Percentiles rank a stretch among this genome's conserved stretches.
These are phyloP conservation scores for Astrothelium macrocarpum DNA, from an alignment of 495 filamentous ascomycete species.

Conservation along the genomic window DNA sequence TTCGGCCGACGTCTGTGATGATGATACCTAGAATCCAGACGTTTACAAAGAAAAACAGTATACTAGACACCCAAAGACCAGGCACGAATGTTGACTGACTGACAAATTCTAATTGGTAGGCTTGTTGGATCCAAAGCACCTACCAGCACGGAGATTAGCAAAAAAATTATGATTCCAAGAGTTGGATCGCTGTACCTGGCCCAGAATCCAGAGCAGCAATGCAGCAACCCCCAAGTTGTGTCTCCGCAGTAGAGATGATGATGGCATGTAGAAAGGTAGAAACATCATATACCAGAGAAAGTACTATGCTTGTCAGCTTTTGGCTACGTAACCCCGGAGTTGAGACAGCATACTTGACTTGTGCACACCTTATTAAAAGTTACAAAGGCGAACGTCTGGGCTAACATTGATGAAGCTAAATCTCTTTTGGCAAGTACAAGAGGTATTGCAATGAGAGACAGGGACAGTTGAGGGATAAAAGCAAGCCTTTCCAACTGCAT, in stretches of 20 bases:
- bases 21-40: conserved; percentile 78
- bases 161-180: neutral
- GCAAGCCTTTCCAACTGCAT: conserved; percentile 65
- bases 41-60: conserved; percentile 78
- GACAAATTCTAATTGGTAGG: conserved; percentile 77
- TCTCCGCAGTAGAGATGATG: conserved; percentile 55
- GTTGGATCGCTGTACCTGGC: conserved; percentile 41
- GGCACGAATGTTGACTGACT: conserved; percentile 79
- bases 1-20: conserved; percentile 51
- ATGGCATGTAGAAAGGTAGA: conserved; percentile 80
- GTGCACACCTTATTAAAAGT: conserved; percentile 98
- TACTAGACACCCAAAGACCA: conserved; percentile 62
- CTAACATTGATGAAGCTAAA: conserved; percentile 80
- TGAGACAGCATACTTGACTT: conserved; percentile 56
- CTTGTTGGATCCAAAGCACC: conserved; percentile 82
- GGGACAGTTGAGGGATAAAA: conserved; percentile 75
- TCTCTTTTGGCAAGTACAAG: conserved; percentile 71
- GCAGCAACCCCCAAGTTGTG: conserved; percentile 53
- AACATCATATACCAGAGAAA: conserved; percentile 97
- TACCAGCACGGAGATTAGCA: conserved; percentile 27
- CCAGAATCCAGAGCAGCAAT: conserved; percentile 58
- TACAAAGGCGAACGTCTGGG: conserved; percentile 97
- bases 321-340: neutral
- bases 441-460: conserved; percentile 69
- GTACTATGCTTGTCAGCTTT: conserved; percentile 49